Conservation (phyloP, 1,139 yeast genomes). For the Geotrichum restrictum region DNA sequence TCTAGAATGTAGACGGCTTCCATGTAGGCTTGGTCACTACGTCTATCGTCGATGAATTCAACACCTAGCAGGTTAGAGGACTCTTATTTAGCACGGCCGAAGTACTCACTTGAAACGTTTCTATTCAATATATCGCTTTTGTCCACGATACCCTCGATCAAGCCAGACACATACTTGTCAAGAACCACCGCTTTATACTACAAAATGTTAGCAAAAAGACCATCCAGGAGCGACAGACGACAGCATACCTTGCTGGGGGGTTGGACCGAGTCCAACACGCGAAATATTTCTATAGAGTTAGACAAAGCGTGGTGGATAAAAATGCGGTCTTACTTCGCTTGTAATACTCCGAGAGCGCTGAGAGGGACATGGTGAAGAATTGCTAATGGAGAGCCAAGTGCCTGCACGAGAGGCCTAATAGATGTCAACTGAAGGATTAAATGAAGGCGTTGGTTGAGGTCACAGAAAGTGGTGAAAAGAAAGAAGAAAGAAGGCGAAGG, state of each 20-base stretch:
- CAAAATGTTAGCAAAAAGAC: neutral
- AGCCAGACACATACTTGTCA: slow-evolving; percentile 39
- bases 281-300: slow-evolving; percentile 21
- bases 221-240: neutral
- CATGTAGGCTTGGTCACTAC: slow-evolving; percentile 49
- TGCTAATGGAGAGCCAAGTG: too few species aligned
- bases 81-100: neutral
- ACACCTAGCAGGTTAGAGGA: slow-evolving; percentile 39
- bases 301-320: neutral
- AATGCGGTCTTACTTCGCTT: slow-evolving; percentile 9
- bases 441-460: neutral
- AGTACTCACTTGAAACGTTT: slow-evolving; percentile 38
- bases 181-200: slow-evolving; percentile 44
- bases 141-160: slow-evolving; percentile 39
- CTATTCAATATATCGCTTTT: slow-evolving; percentile 42
- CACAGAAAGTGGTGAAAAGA: neutral
- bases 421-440: too few species aligned
- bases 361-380: slow-evolving; percentile 15
- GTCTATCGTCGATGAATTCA: slow-evolving; percentile 51
- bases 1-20: slow-evolving; percentile 60
- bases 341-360: slow-evolving; percentile 18
- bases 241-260: slow-evolving; percentile 33
- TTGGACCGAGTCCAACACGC: slow-evolving; percentile 37
- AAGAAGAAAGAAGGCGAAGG: neutral
- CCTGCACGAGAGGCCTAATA: too few species aligned